Evolutionary conservation across 75 land plant species (phyloP), one percentile per base, ranked within the genome.

Genomic region (Cryptomeria japonica): DNA sequence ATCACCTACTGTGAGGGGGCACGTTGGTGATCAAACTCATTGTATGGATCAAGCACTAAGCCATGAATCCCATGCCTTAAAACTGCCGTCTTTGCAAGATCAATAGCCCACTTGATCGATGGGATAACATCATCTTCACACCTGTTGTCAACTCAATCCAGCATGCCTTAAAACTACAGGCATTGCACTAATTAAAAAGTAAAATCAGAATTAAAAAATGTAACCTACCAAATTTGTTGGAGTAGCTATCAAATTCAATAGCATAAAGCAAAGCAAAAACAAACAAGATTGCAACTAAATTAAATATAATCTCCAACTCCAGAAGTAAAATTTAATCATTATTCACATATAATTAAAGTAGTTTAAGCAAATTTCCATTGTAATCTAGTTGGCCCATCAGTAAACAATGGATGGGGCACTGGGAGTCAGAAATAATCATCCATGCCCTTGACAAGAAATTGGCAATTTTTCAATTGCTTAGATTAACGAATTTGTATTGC

Each of bases 21-120:
- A 19, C 99, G 96, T 89, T 96, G 99, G 89, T 98, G 99, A 91
- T 98, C 99, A 32, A 98, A 94, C 87, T 98, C 99, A 88, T 98
- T 98, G 90, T 98, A 98, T 28, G 99, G 99, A 92, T 98, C 99
- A 88, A 98, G 94, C 16, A 98, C 97, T 51, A 98, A 94, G 32
- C 99, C 99, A 78, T 94, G 95, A 41, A 97, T 91, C 18, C 99
- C 99, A 90, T 98, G 95, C 76, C 99, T 90, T 72, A 95, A 31
- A 87, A 98, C 99, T 85, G 99, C 99, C 58, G 93, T 92, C 87
- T 91, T 97, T 55, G 99, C 99, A 89, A 97, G 97, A 2, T 93
- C 87, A 70, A 98, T 93, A 58, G 97, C 97, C 99, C 99, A 98
- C 7, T 92, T 89, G 32, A 97, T 89, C 78, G 94, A 96, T 46